Evolutionary conservation across 495 filamentous ascomycete species (phyloP).

Genomic region (Penicillium canescens): DNA sequence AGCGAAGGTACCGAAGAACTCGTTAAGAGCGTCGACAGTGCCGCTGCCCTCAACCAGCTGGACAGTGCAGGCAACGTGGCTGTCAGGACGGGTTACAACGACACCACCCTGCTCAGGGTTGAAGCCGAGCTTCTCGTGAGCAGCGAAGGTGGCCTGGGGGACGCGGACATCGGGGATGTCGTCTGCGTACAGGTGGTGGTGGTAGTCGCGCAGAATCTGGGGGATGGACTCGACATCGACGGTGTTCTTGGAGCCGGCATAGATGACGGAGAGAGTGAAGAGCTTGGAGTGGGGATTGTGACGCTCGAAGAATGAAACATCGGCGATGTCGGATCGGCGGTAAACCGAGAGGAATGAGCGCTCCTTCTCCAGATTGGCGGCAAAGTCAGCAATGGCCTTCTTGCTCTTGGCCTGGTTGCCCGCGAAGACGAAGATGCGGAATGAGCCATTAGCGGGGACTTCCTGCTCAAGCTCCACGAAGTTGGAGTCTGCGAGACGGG

Average conservation of each 20-base stretch:
- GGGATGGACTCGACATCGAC: conserved; percentile 71
- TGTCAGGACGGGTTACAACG: conserved; percentile 81
- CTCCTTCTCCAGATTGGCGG: conserved; percentile 60
- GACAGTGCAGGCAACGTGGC: conserved; percentile 78
- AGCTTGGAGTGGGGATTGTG: conserved; percentile 83
- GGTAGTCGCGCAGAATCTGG: conserved; percentile 66
- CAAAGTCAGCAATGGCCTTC: conserved; percentile 67
- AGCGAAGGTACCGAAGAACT: conserved; percentile 73
- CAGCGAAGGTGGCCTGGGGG: conserved; percentile 66
- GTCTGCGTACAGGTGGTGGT: conserved; percentile 83
- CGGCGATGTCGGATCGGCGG: conserved; percentile 56
- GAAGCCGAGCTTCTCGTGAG: conserved; percentile 86
- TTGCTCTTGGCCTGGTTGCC: conserved; percentile 61
- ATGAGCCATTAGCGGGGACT: conserved; percentile 82
- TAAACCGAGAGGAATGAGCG: conserved; percentile 70
- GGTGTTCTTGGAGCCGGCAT: conserved; percentile 60
- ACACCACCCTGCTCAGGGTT: conserved; percentile 72
- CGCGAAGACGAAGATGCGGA: conserved; percentile 81
- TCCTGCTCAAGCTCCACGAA: conserved; percentile 86
- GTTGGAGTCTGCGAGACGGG: conserved; percentile 81
- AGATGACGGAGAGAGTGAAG: conserved; percentile 74
- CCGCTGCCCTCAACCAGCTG: conserved; percentile 70
- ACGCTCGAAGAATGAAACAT: conserved; percentile 74
- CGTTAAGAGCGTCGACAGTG: conserved; percentile 79
- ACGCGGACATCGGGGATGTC: conserved; percentile 74